These are phyloP conservation scores for Aspergillus cejpii DNA, from an alignment of 2,329 filamentous ascomycete genomes.

Conservation along the genomic window DNA sequence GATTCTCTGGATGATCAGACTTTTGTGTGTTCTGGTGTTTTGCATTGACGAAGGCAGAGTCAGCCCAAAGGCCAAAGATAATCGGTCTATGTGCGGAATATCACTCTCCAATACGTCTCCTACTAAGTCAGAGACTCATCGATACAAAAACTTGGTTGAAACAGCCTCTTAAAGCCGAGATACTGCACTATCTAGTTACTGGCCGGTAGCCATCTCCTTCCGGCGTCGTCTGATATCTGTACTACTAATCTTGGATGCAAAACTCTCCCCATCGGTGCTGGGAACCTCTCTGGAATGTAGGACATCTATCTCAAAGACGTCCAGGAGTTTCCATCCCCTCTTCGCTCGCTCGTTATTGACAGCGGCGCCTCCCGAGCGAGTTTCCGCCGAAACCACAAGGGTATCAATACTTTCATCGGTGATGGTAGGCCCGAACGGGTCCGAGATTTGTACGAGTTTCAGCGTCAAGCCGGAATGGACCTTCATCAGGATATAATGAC, in stretches of 20 bases:
- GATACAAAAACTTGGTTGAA: too few relatives aligned
- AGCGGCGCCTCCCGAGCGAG: slow-evolving; percentile 69
- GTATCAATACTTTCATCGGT: slow-evolving; percentile 71
- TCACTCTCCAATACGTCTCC: too few relatives aligned
- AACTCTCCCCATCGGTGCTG: slow-evolving; percentile 50
- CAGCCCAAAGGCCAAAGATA: too few relatives aligned
- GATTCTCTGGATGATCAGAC: neutral
- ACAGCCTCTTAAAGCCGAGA: slow-evolving; percentile 4
- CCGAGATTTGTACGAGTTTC: slow-evolving; percentile 76
- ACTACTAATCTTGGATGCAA: slow-evolving; percentile 83
- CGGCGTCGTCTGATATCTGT: slow-evolving; percentile 65
- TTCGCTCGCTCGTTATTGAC: slow-evolving; percentile 77
- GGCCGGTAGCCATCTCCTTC: slow-evolving; percentile 34
- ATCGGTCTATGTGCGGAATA: too few relatives aligned
- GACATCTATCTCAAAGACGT: slow-evolving; percentile 84
- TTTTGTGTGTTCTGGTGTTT: neutral
- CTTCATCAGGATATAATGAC: slow-evolving; percentile 33
- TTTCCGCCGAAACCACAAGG: slow-evolving; percentile 83
- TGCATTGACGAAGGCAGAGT: too few relatives aligned
- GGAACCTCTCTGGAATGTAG: slow-evolving; percentile 60
- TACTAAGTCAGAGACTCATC: too few relatives aligned
- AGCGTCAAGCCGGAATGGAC: slow-evolving; percentile 61
- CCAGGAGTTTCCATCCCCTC: slow-evolving; percentile 67
- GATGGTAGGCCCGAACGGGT: slow-evolving; percentile 85
- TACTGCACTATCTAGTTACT: slow-evolving; percentile 11